Conservation (phyloP, 305 asterid genomes). For the Striga hermonthica region DNA sequence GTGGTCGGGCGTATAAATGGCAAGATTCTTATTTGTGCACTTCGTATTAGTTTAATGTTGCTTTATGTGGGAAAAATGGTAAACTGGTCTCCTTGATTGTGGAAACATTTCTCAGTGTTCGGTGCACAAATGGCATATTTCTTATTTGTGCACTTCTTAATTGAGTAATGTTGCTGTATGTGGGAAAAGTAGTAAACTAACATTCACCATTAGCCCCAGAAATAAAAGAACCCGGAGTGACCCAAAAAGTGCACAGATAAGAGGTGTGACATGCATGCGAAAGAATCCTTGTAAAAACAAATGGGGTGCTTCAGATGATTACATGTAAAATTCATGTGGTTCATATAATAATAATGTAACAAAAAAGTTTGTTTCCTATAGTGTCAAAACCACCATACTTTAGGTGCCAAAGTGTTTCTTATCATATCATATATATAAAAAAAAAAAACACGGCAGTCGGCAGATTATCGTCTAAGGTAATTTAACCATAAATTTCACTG, state of each 20-base stretch:
- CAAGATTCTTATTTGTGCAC: not conserved
- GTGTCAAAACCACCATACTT: not conserved
- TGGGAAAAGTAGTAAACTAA: too few relatives aligned
- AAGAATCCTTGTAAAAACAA: not conserved
- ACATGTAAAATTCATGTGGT: not conserved
- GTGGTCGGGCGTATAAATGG: not conserved
- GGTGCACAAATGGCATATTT: not conserved
- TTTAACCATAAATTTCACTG: constrained; percentile 3
- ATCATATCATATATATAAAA: not conserved
- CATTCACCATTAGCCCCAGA: not conserved
- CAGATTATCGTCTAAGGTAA: constrained; percentile 10
- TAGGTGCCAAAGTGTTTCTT: not conserved
- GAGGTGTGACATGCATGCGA: not conserved
- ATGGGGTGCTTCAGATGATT: not conserved
- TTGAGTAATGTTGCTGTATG: too few relatives aligned
- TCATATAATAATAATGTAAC: not conserved
- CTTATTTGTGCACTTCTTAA: not conserved
- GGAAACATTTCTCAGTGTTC: too few relatives aligned
- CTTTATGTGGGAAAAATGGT: too few relatives aligned
- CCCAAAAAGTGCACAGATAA: not conserved
- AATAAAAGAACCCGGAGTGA: not conserved
- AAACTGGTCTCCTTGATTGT: too few relatives aligned
- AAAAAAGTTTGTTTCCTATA: not conserved
- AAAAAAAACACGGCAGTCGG: constrained; percentile 11
- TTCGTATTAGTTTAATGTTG: too few relatives aligned